These are phyloP conservation scores for Aspergillus pseudoglaucus DNA, from an alignment of 2,329 filamentous ascomycete species.

Conservation along the genomic window DNA sequence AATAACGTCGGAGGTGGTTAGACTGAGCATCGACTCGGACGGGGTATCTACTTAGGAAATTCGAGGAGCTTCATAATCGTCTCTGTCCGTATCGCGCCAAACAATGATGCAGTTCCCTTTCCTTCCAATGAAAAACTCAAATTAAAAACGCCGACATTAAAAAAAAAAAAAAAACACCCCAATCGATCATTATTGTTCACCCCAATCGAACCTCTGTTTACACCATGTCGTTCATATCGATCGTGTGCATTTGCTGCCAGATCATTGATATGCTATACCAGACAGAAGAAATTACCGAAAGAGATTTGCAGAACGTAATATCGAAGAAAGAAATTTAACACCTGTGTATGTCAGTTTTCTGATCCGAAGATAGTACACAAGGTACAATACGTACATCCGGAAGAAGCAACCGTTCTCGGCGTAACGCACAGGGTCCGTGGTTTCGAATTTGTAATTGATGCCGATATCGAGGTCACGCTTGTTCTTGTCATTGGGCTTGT, in stretches of 20 bases:
- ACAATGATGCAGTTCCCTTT: conserved; percentile 34
- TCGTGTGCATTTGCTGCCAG: conserved; percentile 13
- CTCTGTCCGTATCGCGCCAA: conserved; percentile 33
- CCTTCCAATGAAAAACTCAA: conserved; percentile 21
- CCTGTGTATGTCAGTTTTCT: conserved; percentile 23
- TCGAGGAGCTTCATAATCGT: conserved; percentile 42
- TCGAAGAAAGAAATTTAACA: conserved; percentile 18
- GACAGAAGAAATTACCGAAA: conserved; percentile 10
- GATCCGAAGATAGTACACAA: neutral
- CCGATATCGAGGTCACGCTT: conserved; percentile 88
- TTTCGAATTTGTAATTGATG: conserved; percentile 74
- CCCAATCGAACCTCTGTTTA: conserved; percentile 17
- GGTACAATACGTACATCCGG: conserved; percentile 50
- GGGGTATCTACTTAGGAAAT: conserved; percentile 41
- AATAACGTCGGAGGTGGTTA: conserved; percentile 32
- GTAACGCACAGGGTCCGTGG: conserved; percentile 63
- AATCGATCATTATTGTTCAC: conserved; percentile 10
- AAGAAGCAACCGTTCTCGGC: conserved; percentile 69
- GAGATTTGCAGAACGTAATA: conserved; percentile 7
- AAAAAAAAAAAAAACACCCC: conserved; percentile 7
- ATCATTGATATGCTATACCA: conserved; percentile 9
- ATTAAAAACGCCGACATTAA: conserved; percentile 20
- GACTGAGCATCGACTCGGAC: conserved; percentile 43
- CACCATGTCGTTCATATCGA: conserved; percentile 24
- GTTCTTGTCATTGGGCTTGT: conserved; percentile 90